phyloP scores from a whole-genome alignment of 805 yeast species.

The Candida yuanshanica region DNA sequence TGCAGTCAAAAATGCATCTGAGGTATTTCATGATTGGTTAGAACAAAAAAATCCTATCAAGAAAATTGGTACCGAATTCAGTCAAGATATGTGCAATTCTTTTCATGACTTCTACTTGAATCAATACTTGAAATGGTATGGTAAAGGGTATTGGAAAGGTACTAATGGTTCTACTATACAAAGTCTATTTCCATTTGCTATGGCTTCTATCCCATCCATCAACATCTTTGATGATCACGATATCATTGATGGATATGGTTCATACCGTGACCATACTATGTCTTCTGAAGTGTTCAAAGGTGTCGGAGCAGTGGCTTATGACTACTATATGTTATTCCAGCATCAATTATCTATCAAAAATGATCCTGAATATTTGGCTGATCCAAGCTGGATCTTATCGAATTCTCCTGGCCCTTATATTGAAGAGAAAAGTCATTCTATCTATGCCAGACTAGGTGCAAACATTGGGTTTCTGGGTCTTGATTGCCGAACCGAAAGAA shows the following conservation, averaged over 20 bases:
- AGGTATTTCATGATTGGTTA: constrained; percentile 57
- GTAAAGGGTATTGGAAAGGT: constrained; percentile 82
- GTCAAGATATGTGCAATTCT: constrained; percentile 45
- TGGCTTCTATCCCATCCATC: constrained; percentile 78
- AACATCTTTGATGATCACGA: constrained; percentile 95
- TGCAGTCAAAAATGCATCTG: constrained; percentile 56
- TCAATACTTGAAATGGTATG: constrained; percentile 85
- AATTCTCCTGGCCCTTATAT: constrained; percentile 61
- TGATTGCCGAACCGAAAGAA: constrained; percentile 92
- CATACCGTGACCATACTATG: constrained; percentile 78
- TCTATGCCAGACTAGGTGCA: constrained; percentile 69
- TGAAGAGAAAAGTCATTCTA: constrained; percentile 57
- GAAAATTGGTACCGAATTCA: constrained; percentile 39
- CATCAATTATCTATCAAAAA: constrained; percentile 61
- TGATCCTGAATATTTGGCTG: constrained; percentile 32
- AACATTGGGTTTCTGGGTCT: constrained; percentile 69
- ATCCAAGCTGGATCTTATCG: constrained; percentile 61
- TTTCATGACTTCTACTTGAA: constrained; percentile 62
- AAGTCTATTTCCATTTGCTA: constrained; percentile 61
- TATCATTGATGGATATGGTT: constrained; percentile 93
- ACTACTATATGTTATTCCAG: constrained; percentile 87
- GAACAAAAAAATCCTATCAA: constrained; percentile 42
- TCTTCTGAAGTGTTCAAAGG: constrained; percentile 56
- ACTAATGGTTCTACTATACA: constrained; percentile 59
- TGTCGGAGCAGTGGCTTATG: constrained; percentile 75